A percentile compares a stretch with the other conserved stretches of the same genome.
Evolutionary conservation across 192 early-diverging fungal species (phyloP).

Genomic region (Jimgerdemannia flammicorona): DNA sequence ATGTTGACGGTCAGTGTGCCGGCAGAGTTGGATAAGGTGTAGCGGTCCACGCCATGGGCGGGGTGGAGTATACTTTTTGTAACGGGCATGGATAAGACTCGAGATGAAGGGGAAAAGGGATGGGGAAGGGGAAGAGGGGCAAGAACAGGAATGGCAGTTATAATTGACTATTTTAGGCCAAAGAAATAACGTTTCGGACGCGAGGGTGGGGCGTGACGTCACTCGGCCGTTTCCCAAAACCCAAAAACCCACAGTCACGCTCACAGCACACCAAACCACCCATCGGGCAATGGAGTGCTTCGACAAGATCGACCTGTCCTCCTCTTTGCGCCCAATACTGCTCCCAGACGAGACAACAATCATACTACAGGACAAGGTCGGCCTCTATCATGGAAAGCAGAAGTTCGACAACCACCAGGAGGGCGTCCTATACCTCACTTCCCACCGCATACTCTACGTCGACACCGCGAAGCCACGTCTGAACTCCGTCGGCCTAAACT

Average conservation of each 20-base stretch:
- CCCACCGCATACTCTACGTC: conserved; percentile 77
- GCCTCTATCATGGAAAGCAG: conserved; percentile 66
- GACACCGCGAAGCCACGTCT: conserved; percentile 52
- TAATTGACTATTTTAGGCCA: neutral
- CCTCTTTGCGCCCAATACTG: conserved; percentile 51
- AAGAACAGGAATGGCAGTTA: neutral
- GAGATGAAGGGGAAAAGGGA: neutral
- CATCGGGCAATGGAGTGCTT: conserved; percentile 35
- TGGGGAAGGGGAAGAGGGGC: neutral
- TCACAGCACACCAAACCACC: no score
- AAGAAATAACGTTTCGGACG: no score
- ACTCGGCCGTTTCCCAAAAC: neutral
- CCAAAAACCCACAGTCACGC: no score
- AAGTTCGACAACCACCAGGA: conserved; percentile 63
- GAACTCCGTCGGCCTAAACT: conserved; percentile 50
- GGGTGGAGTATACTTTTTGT: conserved; percentile 3
- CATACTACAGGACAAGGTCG: conserved; percentile 57
- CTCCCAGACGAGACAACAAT: conserved; percentile 47
- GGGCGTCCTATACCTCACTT: conserved; percentile 74
- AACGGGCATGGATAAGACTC: neutral
- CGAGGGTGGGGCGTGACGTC: neutral
- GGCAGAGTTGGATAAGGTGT: conserved; percentile 25
- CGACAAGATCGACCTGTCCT: conserved; percentile 36
- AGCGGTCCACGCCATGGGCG: conserved; percentile 20
- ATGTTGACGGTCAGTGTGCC: conserved; percentile 37